Conservation (phyloP, 1,139 yeast species). For the Kodamaea suecica region DNA sequence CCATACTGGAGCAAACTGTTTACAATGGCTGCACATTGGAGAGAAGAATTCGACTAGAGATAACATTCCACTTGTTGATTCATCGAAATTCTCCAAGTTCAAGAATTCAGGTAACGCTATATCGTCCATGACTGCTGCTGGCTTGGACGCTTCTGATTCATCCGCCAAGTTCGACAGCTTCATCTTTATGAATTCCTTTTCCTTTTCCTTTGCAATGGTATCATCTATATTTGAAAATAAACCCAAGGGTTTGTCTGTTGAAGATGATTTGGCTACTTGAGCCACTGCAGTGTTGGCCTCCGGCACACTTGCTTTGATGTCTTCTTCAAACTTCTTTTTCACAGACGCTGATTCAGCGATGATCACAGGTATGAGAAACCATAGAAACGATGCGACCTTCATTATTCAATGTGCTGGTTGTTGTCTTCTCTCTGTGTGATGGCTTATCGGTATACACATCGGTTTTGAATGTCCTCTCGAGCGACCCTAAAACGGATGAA, state of each 20-base stretch:
- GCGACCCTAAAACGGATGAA: too few relatives aligned
- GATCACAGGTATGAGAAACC: conserved; percentile 6
- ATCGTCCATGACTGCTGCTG: conserved; percentile 1
- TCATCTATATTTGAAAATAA: too few relatives aligned
- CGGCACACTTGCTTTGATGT: too few relatives aligned
- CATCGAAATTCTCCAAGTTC: conserved; percentile 40
- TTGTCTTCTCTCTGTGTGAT: too few relatives aligned
- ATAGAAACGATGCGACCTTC: conserved; percentile 3
- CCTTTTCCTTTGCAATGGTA: too few relatives aligned
- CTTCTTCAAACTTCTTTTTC: conserved; percentile 1
- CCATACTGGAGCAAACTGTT: conserved; percentile 44
- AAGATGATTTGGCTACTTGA: too few relatives aligned
- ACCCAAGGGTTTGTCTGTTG: too few relatives aligned
- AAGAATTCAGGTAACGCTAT: conserved; percentile 26
- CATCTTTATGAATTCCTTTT: conserved; percentile 1
- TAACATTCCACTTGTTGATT: conserved; percentile 40
- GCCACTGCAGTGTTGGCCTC: too few relatives aligned
- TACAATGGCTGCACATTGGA: conserved; percentile 64
- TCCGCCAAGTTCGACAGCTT: conserved; percentile 4
- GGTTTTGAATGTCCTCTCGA: too few relatives aligned
- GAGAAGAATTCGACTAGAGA: conserved; percentile 36
- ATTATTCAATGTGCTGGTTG: neutral
- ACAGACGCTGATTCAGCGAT: conserved; percentile 6
- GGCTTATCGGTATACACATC: too few relatives aligned
- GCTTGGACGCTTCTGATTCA: conserved; percentile 5